phyloP scores from a whole-genome alignment of 345 rosid genomes.

The Eucalyptus paniculata region DNA sequence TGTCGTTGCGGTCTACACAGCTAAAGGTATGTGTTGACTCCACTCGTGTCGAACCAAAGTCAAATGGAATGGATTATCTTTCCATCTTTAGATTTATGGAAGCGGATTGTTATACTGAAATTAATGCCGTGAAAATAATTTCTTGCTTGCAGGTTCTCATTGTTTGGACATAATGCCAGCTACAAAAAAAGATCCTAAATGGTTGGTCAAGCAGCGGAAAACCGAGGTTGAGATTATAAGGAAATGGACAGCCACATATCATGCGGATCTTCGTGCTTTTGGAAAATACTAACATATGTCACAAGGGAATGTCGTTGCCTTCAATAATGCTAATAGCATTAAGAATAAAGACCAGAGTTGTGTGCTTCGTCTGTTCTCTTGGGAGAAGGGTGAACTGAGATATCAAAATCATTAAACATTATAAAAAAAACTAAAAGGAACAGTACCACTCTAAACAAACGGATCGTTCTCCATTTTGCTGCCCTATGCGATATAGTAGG shows the following conservation, averaged over 20 bases:
- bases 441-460: background rate
- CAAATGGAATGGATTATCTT: background rate
- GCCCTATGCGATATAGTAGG: too few species aligned
- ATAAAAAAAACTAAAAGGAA: background rate
- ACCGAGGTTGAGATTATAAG: constrained; percentile 13
- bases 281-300: background rate
- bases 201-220: constrained; percentile 18
- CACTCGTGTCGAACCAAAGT: background rate
- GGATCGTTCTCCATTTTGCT: too few species aligned
- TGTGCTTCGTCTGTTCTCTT: background rate
- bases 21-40: constrained; percentile 3
- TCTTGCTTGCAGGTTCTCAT: constrained; percentile 18
- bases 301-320: background rate
- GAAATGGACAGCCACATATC: constrained; percentile 17
- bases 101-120: background rate
- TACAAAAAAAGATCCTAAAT: constrained; percentile 6
- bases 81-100: background rate
- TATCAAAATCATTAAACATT: background rate
- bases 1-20: constrained; percentile 12
- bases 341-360: background rate
- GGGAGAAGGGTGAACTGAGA: background rate
- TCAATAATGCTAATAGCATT: background rate
- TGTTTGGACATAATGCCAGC: constrained; percentile 15
- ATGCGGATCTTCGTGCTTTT: background rate
- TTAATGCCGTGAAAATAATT: background rate